Evolutionary conservation across 805 yeast species (phyloP).

Genomic region (Clavispora santaluciae): DNA sequence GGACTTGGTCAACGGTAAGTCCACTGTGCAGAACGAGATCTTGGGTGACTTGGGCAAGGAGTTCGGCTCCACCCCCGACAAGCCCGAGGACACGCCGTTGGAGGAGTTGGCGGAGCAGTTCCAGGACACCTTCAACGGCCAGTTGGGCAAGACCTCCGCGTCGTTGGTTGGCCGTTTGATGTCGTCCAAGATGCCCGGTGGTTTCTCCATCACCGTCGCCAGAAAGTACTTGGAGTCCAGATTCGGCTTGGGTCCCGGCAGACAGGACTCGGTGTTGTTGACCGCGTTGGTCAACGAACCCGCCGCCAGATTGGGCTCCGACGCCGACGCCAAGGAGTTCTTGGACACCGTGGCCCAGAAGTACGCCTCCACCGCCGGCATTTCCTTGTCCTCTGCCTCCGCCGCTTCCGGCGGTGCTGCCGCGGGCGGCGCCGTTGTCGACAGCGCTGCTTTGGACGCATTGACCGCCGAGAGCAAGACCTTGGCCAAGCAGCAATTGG

Average conservation of each 20-base stretch:
- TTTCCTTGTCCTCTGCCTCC: constrained; percentile 65
- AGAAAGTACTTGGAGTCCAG: constrained; percentile 88
- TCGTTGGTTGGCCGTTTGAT: constrained; percentile 86
- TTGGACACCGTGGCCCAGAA: constrained; percentile 78
- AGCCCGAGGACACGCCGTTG: constrained; percentile 97
- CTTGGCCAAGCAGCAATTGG: constrained; percentile 75
- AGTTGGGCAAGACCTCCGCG: constrained; percentile 88
- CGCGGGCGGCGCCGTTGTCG: constrained; percentile 83
- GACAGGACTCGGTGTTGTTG: constrained; percentile 88
- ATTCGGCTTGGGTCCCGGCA: constrained; percentile 90
- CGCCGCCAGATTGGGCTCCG: constrained; percentile 77
- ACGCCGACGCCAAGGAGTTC: constrained; percentile 85
- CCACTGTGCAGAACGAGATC: constrained; percentile 97
- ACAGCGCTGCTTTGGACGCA: constrained; percentile 91
- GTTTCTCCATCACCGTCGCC: constrained; percentile 86
- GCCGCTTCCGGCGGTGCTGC: constrained; percentile 49
- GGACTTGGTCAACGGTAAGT: constrained; percentile 97
- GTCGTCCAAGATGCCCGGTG: constrained; percentile 99
- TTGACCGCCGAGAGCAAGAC: constrained; percentile 64
- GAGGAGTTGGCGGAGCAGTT: constrained; percentile 92
- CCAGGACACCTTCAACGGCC: constrained; percentile 86
- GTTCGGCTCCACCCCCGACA: constrained; percentile 96
- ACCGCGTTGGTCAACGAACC: constrained; percentile 88
- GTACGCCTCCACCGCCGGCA: constrained; percentile 79
- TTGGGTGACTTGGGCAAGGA: constrained; percentile 98